Conservation (phyloP, 305 asterid genomes). For the Fraxinus paxiana region DNA sequence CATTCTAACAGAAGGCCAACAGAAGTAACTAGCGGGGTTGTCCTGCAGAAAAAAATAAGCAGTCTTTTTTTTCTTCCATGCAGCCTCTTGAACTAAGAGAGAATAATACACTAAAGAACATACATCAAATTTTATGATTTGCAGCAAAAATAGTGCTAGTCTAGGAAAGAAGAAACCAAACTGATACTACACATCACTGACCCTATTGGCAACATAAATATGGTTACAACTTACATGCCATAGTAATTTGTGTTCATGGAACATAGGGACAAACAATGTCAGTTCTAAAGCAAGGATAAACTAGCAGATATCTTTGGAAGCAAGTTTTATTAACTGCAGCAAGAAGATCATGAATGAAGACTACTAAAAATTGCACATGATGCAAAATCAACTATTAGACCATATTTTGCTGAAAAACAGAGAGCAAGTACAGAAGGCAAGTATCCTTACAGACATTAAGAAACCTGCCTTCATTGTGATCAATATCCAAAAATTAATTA, state of each 20-base stretch:
- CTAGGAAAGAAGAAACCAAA: background rate
- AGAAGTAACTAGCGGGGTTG: background rate
- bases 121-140: background rate
- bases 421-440: background rate
- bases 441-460: background rate
- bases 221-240: background rate
- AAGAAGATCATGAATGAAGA: constrained; percentile 9
- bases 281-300: constrained; percentile 7
- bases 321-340: background rate
- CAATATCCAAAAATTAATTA: background rate
- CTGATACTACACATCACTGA: constrained; percentile 6
- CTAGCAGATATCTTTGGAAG: constrained; percentile 12
- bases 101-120: background rate
- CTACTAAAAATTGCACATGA: background rate
- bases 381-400: background rate
- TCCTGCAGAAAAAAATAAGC: background rate
- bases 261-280: background rate
- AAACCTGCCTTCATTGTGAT: background rate
- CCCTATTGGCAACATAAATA: constrained; percentile 11
- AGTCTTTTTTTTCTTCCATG: background rate
- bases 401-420: background rate
- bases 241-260: constrained; percentile 5
- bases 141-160: background rate
- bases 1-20: background rate
- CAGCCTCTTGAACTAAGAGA: background rate